A percentile compares a stretch with the other conserved stretches of the same genome.
Conservation (phyloP, 2,329 filamentous ascomycete species). For the Trichoderma endophyticum region DNA sequence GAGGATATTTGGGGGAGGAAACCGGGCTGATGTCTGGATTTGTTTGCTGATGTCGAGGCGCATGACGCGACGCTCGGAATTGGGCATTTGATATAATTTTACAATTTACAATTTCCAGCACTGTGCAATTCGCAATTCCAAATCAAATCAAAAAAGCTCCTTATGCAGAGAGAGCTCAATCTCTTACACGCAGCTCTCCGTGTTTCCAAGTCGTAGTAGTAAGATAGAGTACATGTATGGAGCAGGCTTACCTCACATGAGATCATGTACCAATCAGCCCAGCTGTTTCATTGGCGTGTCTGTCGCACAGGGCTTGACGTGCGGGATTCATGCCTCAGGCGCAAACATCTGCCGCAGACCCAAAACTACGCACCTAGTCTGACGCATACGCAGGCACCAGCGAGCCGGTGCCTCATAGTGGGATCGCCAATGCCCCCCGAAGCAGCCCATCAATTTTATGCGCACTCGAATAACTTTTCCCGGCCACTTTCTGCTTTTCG, state of each 20-base stretch:
- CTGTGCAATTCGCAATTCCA: background rate
- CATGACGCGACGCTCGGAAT: background rate
- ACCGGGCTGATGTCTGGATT: background rate
- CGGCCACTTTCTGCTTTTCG: constrained; percentile 7
- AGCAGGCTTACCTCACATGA: background rate
- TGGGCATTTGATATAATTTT: background rate
- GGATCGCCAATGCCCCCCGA: constrained; percentile 18
- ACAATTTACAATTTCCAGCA: background rate
- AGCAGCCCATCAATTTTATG: constrained; percentile 7
- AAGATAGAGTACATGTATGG: background rate
- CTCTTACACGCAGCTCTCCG: background rate
- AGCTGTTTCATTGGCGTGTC: background rate
- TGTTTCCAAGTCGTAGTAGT: background rate
- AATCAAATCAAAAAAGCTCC: background rate
- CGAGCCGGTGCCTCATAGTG: constrained; percentile 15
- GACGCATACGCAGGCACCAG: constrained; percentile 26
- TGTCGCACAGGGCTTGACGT: background rate
- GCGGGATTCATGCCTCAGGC: constrained; percentile 32
- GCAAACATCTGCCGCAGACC: constrained; percentile 21
- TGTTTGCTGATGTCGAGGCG: background rate
- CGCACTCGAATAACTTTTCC: constrained; percentile 16
- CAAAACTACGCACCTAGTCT: constrained; percentile 29
- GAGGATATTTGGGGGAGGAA: background rate
- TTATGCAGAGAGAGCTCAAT: background rate
- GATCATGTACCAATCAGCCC: background rate